Percentiles rank a stretch among this genome's conserved stretches.
Conservation (phyloP, 345 rosid species). For the Eucalyptus marginata region DNA sequence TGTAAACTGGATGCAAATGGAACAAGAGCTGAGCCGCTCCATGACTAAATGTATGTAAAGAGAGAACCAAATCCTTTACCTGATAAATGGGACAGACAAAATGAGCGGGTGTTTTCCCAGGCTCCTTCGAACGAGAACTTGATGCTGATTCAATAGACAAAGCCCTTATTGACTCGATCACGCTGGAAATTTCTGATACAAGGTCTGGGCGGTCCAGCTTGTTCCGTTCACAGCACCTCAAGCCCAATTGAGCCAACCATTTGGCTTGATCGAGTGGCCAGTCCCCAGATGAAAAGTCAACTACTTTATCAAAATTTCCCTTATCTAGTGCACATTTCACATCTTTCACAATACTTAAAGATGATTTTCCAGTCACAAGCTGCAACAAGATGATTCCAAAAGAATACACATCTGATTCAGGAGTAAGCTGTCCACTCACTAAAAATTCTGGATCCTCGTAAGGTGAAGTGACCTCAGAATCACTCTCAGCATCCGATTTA, state of each 20-base stretch:
- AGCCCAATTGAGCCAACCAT: slow-evolving; percentile 49
- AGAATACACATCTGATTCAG: slow-evolving; percentile 62
- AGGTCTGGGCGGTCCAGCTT: slow-evolving; percentile 45
- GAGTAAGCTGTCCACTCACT: slow-evolving; percentile 30
- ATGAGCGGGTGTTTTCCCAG: slow-evolving; percentile 49
- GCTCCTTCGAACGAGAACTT: slow-evolving; percentile 22
- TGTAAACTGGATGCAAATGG: not conserved
- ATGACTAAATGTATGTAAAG: not conserved
- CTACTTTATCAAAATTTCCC: slow-evolving; percentile 33
- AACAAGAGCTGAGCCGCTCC: not conserved
- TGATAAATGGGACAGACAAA: slow-evolving; percentile 88
- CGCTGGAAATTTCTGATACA: slow-evolving; percentile 28
- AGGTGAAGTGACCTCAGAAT: not conserved
- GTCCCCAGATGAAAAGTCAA: slow-evolving; percentile 69
- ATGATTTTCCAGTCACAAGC: slow-evolving; percentile 64
- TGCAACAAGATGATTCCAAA: slow-evolving; percentile 70
- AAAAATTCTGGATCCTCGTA: slow-evolving; percentile 49
- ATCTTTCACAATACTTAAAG: slow-evolving; percentile 32
- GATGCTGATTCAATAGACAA: slow-evolving; percentile 15
- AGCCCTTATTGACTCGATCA: slow-evolving; percentile 41
- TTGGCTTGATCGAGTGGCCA: slow-evolving; percentile 55
- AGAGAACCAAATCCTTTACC: slow-evolving; percentile 18
- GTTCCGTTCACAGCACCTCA: slow-evolving; percentile 54
- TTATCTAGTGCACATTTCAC: slow-evolving; percentile 57
- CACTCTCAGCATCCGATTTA: not conserved